Evolutionary conservation across 768 basidiomycete genomes (phyloP).

Genomic region (Naematelia encephala): DNA sequence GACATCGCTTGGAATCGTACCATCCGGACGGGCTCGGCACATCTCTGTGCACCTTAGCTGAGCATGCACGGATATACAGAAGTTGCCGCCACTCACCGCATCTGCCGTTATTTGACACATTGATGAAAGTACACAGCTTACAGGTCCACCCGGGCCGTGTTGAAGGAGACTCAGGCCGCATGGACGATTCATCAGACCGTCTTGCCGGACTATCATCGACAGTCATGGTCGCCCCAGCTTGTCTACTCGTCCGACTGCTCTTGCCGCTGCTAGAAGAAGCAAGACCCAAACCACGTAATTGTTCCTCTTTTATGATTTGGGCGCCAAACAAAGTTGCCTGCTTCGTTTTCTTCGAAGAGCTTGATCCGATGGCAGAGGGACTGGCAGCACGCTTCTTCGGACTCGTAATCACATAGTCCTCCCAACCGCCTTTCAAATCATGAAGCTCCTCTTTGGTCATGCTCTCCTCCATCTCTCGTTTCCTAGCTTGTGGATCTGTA

Average conservation of each 20-base stretch:
- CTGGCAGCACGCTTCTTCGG: not conserved
- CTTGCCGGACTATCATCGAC: not conserved
- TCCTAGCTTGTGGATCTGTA: conserved; percentile 25
- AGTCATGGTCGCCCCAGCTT: not conserved
- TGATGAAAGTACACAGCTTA: conserved; percentile 32
- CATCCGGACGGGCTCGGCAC: conserved; percentile 36
- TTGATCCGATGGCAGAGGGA: no score
- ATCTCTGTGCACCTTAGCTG: conserved; percentile 28
- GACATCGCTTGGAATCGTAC: conserved; percentile 21
- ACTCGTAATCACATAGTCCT: conserved; percentile 23
- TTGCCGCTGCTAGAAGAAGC: conserved; percentile 1
- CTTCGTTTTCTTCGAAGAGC: not conserved
- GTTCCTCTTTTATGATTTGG: conserved; percentile 16
- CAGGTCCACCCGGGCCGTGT: no score
- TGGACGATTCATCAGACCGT: no score
- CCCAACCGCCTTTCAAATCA: conserved; percentile 36
- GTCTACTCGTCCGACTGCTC: not conserved
- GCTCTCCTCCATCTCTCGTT: conserved; percentile 40
- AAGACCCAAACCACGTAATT: conserved; percentile 11
- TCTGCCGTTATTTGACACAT: conserved; percentile 28
- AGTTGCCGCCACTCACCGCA: conserved; percentile 28
- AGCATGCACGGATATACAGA: not conserved
- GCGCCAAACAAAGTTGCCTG: conserved; percentile 15
- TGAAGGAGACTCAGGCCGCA: no score
- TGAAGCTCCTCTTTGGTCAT: conserved; percentile 38